These are phyloP conservation scores for Calonectria leucothoes DNA, from an alignment of 2,329 filamentous ascomycete species.

Conservation along the genomic window DNA sequence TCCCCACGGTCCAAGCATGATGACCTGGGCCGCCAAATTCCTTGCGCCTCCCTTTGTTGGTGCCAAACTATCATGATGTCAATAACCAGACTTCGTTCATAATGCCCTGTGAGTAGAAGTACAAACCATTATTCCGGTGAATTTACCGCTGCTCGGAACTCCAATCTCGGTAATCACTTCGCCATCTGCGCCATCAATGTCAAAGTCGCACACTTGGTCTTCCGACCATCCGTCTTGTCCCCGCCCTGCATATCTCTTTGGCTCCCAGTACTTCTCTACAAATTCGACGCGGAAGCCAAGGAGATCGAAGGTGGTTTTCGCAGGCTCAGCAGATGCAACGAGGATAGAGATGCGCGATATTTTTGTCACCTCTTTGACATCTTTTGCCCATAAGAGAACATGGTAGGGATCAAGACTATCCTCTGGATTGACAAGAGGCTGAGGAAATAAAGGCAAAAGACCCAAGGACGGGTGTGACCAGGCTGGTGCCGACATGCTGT, in stretches of 20 bases:
- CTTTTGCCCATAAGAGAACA: neutral
- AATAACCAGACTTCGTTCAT: too few species aligned
- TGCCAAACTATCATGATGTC: neutral
- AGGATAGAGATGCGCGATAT: neutral
- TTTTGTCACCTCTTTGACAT: neutral
- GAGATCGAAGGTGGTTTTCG: neutral
- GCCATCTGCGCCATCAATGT: neutral
- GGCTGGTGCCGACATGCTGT: neutral
- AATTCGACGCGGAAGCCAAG: constrained; percentile 2
- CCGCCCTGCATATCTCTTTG: neutral
- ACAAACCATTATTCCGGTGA: constrained; percentile 15
- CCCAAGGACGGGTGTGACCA: neutral
- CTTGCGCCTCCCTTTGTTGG: neutral
- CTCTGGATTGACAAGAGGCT: neutral
- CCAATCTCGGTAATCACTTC: constrained; percentile 19
- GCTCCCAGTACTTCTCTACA: neutral
- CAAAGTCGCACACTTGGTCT: neutral
- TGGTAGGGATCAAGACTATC: neutral
- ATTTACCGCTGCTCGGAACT: neutral
- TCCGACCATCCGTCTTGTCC: neutral
- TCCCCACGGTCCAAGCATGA: neutral
- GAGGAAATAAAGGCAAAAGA: neutral
- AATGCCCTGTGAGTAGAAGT: too few species aligned
- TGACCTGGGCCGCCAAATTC: neutral
- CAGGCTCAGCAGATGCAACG: neutral